Conservation (phyloP, 495 filamentous ascomycete species). For the Clavariopsis aquatica region DNA sequence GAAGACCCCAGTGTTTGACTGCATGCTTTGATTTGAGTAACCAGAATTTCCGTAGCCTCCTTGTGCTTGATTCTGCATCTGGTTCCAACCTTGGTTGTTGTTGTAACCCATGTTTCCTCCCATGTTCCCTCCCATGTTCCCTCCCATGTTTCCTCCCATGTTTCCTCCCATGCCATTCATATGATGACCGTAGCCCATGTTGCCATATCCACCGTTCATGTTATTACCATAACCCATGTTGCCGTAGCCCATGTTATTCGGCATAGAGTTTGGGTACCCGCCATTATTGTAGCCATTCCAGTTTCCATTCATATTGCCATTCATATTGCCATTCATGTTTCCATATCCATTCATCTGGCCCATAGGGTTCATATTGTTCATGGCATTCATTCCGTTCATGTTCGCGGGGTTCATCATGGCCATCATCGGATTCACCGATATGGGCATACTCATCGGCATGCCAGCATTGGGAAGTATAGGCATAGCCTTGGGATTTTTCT, state of each 20-base stretch:
- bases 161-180: too few relatives aligned
- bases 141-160: too few relatives aligned
- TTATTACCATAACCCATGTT: background rate
- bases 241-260: slow-evolving; percentile 29
- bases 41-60: slow-evolving; percentile 21
- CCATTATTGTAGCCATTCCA: slow-evolving; percentile 34
- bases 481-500: slow-evolving; percentile 24
- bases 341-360: slow-evolving; percentile 52
- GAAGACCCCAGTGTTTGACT: slow-evolving; percentile 47
- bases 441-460: slow-evolving; percentile 31
- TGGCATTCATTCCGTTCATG: slow-evolving; percentile 48
- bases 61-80: background rate
- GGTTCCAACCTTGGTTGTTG: background rate
- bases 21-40: slow-evolving; percentile 30
- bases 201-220: too few relatives aligned
- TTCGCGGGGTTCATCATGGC: slow-evolving; percentile 45
- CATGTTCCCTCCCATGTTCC: too few relatives aligned
- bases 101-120: slow-evolving; percentile 17
- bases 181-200: slow-evolving; percentile 10
- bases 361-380: slow-evolving; percentile 43
- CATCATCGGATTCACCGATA: slow-evolving; percentile 50
- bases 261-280: slow-evolving; percentile 27
- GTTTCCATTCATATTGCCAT: slow-evolving; percentile 30
- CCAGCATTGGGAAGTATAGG: slow-evolving; percentile 7
- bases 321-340: slow-evolving; percentile 37